Conservation (phyloP, 73 alveolate genomes). For the Halteria grandinella region DNA sequence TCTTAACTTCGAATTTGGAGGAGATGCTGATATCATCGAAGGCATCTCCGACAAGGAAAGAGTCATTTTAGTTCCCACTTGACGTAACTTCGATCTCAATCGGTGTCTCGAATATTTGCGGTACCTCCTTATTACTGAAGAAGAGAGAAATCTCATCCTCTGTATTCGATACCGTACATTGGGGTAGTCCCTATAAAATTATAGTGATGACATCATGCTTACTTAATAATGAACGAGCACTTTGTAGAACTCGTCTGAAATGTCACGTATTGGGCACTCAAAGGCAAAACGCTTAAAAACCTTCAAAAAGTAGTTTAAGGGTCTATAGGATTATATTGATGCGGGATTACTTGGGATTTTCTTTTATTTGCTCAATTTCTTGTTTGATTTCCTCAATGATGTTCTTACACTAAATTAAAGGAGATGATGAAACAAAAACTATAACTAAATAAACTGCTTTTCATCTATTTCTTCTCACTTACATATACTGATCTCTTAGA, state of each 20-base stretch:
- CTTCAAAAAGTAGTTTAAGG: slow-evolving; percentile 27
- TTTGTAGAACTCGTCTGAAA: slow-evolving; percentile 21
- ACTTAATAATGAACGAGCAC: slow-evolving; percentile 20
- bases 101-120: slow-evolving; percentile 27
- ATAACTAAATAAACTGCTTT: not conserved
- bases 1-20: too few relatives aligned
- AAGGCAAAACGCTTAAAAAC: slow-evolving; percentile 51
- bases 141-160: slow-evolving; percentile 20
- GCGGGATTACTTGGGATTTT: not conserved
- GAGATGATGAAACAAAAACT: not conserved
- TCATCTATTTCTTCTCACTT: slow-evolving; percentile 1
- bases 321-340: not conserved
- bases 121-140: not conserved
- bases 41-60: too few relatives aligned
- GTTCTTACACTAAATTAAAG: slow-evolving; percentile 17
- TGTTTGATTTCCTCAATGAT: slow-evolving; percentile 10
- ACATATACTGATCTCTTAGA: slow-evolving; percentile 2
- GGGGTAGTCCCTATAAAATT: not conserved
- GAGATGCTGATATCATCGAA: too few relatives aligned
- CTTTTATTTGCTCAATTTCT: slow-evolving; percentile 7
- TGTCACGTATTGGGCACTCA: slow-evolving; percentile 52
- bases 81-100: too few relatives aligned
- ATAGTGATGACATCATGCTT: too few relatives aligned
- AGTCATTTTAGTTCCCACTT: too few relatives aligned
- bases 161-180: not conserved